Conservation (phyloP, 31 red algal species). For the Porphyra umbilicalis region DNA sequence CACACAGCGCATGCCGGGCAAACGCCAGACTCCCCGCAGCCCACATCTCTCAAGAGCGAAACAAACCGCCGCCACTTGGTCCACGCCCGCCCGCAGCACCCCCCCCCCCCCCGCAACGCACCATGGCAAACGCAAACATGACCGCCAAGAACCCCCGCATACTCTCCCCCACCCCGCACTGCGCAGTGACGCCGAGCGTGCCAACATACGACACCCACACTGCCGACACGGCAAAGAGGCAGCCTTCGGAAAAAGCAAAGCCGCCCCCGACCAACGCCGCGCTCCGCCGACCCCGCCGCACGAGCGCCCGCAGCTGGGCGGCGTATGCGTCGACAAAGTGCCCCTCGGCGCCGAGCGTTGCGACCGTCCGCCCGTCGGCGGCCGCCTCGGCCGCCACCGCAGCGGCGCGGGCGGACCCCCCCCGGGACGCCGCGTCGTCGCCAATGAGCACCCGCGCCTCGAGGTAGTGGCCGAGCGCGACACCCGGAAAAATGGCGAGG, state of each 20-base stretch:
- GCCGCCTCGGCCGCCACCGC: conserved; percentile 60
- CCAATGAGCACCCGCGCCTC: conserved; percentile 2
- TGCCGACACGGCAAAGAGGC: conserved; percentile 36
- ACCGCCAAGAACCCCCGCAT: neutral
- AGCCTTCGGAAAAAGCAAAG: conserved; percentile 50
- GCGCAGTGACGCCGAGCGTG: conserved; percentile 23
- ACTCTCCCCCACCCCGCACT: conserved; percentile 16
- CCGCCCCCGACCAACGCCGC: conserved; percentile 34
- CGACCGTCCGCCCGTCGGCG: conserved; percentile 65
- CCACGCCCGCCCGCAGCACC: no score
- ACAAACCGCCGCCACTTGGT: no score
- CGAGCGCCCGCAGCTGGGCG: conserved; percentile 27
- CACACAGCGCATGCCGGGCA: no score
- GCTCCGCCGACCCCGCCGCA: conserved; percentile 15
- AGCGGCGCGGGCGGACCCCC: conserved; percentile 33
- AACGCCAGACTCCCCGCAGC: neutral
- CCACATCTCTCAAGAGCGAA: neutral
- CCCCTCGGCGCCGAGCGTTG: conserved; percentile 49
- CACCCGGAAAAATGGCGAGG: conserved; percentile 11
- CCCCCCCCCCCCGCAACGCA: neutral
- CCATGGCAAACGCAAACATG: neutral
- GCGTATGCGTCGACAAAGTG: conserved; percentile 52
- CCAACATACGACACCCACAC: conserved; percentile 57
- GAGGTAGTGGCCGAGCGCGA: neutral
- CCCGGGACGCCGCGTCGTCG: conserved; percentile 31